phyloP scores from a whole-genome alignment of 331 rosid genomes.

The Telfairia occidentalis region DNA sequence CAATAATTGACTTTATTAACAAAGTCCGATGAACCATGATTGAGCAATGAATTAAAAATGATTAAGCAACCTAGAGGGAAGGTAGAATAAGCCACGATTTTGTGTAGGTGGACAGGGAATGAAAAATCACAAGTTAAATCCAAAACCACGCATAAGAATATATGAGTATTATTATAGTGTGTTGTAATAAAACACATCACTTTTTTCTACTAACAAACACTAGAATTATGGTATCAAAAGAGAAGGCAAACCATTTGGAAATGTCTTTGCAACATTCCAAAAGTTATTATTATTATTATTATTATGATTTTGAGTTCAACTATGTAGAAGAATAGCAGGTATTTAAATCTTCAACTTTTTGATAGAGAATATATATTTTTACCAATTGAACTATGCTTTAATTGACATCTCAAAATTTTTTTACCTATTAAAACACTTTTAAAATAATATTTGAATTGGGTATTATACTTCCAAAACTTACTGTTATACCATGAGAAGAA shows the following conservation, averaged over 20 bases:
- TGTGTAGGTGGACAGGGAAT: slow-evolving; percentile 3
- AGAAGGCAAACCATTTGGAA: not conserved
- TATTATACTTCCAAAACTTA: not conserved
- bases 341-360: too few relatives aligned
- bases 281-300: too few relatives aligned
- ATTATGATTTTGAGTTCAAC: too few relatives aligned
- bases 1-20: not conserved
- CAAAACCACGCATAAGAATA: not conserved
- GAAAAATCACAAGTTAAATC: not conserved
- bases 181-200: not conserved
- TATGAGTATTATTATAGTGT: not conserved
- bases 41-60: slow-evolving; percentile 1
- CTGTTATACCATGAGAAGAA: not conserved
- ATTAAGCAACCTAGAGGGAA: not conserved
- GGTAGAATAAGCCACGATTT: not conserved
- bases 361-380: too few relatives aligned
- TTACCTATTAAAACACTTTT: not conserved
- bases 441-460: not conserved
- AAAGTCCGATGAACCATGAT: not conserved
- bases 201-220: slow-evolving; percentile 6
- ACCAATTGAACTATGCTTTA: too few relatives aligned
- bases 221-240: not conserved
- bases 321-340: too few relatives aligned
- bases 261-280: not conserved
- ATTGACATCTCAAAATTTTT: too few relatives aligned